Evolutionary conservation across 225 moss, liverwort and hornwort species (phyloP).

Genomic region (Neckera pumila): DNA sequence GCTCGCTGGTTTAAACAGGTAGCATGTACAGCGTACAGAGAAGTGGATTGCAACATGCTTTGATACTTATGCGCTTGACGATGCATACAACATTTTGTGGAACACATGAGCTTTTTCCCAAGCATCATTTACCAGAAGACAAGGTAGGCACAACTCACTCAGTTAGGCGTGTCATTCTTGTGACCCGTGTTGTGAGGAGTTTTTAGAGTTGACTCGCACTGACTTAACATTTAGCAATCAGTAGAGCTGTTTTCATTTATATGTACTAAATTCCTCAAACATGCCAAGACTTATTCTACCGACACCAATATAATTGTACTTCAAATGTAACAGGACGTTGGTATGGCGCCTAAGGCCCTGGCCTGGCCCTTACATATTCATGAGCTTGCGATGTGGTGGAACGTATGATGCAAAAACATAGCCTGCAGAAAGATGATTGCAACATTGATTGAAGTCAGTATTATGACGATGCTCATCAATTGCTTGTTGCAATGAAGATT

Average conservation of each 20-base stretch:
- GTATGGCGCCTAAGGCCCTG: background rate
- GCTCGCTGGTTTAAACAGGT: background rate
- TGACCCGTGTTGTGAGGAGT: background rate
- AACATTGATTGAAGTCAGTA: background rate
- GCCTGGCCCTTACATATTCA: background rate
- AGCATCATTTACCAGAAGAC: background rate
- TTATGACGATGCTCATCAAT: background rate
- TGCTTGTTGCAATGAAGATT: background rate
- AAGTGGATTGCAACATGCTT: background rate
- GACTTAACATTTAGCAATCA: background rate
- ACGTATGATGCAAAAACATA: background rate
- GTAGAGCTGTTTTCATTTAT: background rate
- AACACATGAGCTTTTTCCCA: background rate
- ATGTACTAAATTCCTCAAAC: background rate
- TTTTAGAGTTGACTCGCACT: background rate
- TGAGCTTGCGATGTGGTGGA: conserved; percentile 13
- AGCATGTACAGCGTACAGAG: background rate
- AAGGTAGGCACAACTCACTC: background rate
- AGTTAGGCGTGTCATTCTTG: background rate
- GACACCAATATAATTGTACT: background rate
- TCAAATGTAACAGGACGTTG: background rate
- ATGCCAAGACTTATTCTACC: background rate
- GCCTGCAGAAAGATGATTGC: conserved; percentile 3
- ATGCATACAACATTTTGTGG: background rate
- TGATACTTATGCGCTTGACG: background rate